phyloP scores from a whole-genome alignment of 2,329 filamentous ascomycete genomes.

The Paraphaeosphaeria sporulosa region DNA sequence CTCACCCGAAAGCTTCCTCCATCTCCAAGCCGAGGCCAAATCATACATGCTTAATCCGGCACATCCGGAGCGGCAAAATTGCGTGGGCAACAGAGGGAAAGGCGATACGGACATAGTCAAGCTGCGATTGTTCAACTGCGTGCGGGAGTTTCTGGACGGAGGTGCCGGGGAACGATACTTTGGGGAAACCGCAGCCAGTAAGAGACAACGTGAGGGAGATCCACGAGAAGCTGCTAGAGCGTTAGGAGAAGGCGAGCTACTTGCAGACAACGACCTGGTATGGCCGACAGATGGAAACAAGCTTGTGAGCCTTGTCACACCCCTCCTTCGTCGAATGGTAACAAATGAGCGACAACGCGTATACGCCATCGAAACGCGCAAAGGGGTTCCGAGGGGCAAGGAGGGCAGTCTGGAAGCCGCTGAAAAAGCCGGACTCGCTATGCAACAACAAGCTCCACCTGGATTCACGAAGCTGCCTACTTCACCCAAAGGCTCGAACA shows the following conservation, averaged over 20 bases:
- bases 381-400: slow-evolving; percentile 51
- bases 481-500: background rate
- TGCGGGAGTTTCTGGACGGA: slow-evolving; percentile 60
- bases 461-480: background rate
- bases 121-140: slow-evolving; percentile 63
- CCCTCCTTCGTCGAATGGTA: slow-evolving; percentile 64
- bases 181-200: slow-evolving; percentile 37
- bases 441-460: background rate
- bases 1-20: slow-evolving; percentile 63
- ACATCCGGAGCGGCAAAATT: slow-evolving; percentile 63
- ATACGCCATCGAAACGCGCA: slow-evolving; percentile 65
- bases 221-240: slow-evolving; percentile 42
- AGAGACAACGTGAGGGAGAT: slow-evolving; percentile 45
- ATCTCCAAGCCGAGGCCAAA: slow-evolving; percentile 64
- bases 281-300: slow-evolving; percentile 65
- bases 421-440: background rate
- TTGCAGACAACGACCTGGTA: slow-evolving; percentile 50
- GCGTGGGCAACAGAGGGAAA: slow-evolving; percentile 63
- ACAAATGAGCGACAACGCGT: slow-evolving; percentile 66
- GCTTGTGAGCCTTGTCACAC: slow-evolving; percentile 65
- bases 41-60: slow-evolving; percentile 64
- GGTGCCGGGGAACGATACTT: slow-evolving; percentile 63
- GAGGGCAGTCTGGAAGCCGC: slow-evolving; percentile 31
- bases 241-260: slow-evolving; percentile 50
- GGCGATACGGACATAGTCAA: slow-evolving; percentile 66